A percentile compares a stretch with the other conserved stretches of the same genome.
Evolutionary conservation across 495 filamentous ascomycete genomes (phyloP).

Genomic region (Xylaria castorea): DNA sequence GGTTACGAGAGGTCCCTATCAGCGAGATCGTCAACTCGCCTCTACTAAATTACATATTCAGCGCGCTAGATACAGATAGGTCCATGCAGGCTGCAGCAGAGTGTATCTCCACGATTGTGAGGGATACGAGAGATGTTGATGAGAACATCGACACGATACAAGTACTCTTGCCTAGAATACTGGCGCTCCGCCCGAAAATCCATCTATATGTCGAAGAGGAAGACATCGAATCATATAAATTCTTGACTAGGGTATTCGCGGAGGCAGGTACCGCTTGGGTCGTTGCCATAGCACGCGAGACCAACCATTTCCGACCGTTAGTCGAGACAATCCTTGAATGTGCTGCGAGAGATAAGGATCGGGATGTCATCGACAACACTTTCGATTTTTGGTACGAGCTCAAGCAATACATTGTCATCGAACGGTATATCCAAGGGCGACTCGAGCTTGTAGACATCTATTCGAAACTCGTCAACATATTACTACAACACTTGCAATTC

Average conservation of each 20-base stretch:
- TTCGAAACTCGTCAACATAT: constrained; percentile 87
- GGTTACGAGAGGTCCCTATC: constrained; percentile 90
- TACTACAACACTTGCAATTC: constrained; percentile 90
- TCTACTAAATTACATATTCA: constrained; percentile 79
- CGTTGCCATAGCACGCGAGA: constrained; percentile 83
- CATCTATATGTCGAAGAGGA: constrained; percentile 74
- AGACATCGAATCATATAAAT: constrained; percentile 87
- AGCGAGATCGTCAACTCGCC: constrained; percentile 83
- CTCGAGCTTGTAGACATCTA: constrained; percentile 77
- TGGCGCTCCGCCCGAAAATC: constrained; percentile 82
- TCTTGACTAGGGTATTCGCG: constrained; percentile 85
- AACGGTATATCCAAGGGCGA: constrained; percentile 84
- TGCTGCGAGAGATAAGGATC: constrained; percentile 81
- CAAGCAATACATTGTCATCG: constrained; percentile 92
- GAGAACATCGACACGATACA: constrained; percentile 81
- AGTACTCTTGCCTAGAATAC: constrained; percentile 80
- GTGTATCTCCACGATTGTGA: constrained; percentile 87
- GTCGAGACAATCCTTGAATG: constrained; percentile 93
- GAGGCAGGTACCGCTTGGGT: constrained; percentile 96
- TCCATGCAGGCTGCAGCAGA: constrained; percentile 93
- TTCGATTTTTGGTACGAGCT: constrained; percentile 99
- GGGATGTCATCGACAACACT: constrained; percentile 87
- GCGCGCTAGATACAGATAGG: constrained; percentile 72
- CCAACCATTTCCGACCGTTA: constrained; percentile 78
- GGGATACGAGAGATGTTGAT: constrained; percentile 92